Evolutionary conservation across 129 eudicot genomes (phyloP).

Genomic region (Flaveria sonorensis): DNA sequence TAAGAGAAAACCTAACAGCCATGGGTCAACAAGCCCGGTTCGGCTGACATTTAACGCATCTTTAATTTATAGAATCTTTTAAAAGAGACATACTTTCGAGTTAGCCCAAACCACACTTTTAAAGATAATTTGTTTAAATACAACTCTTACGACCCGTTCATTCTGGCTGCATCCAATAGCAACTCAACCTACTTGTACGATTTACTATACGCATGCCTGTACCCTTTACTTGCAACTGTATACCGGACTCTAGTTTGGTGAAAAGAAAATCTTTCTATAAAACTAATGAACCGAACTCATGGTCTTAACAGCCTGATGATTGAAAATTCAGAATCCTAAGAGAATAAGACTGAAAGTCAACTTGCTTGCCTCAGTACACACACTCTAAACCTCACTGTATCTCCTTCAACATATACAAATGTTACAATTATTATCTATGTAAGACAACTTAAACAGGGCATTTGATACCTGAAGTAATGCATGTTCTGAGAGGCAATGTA

Average conservation of each 20-base stretch:
- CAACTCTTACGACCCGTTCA: too few relatives aligned
- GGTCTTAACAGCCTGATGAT: not conserved
- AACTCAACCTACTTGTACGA: too few relatives aligned
- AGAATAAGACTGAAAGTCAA: not conserved
- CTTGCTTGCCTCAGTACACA: not conserved
- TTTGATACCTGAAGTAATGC: constrained; percentile 11
- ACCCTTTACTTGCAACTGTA: not conserved
- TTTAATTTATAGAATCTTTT: too few relatives aligned
- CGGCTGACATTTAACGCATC: too few relatives aligned
- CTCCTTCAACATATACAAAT: not conserved
- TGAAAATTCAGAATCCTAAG: too few relatives aligned
- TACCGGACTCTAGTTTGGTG: not conserved
- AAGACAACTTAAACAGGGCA: not conserved
- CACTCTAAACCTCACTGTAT: not conserved
- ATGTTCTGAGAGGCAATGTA: constrained; percentile 12
- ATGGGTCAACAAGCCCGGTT: too few relatives aligned
- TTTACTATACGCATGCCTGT: too few relatives aligned
- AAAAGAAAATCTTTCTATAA: not conserved
- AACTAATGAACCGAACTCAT: not conserved
- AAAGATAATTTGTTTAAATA: too few relatives aligned
- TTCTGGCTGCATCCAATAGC: too few relatives aligned
- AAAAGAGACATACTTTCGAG: too few relatives aligned
- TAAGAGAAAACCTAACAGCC: too few relatives aligned
- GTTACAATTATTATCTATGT: not conserved
- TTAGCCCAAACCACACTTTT: too few relatives aligned